Conservation (phyloP, 805 yeast genomes). For the Nadsonia fulvescens region DNA sequence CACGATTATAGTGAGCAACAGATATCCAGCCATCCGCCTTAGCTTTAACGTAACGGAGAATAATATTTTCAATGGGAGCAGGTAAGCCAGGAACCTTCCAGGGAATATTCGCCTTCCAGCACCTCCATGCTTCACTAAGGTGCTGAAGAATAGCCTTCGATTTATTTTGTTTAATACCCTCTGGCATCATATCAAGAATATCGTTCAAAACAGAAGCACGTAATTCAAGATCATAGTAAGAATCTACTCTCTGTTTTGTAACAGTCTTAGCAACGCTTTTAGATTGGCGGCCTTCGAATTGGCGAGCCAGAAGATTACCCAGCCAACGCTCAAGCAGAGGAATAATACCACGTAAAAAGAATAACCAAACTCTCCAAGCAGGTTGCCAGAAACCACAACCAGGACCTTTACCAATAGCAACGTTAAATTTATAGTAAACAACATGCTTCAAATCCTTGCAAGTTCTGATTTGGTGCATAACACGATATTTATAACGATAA, state of each 20-base stretch:
- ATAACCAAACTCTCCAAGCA: slow-evolving; percentile 93
- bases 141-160: slow-evolving; percentile 82
- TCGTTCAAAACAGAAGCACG: slow-evolving; percentile 92
- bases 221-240: slow-evolving; percentile 82
- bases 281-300: slow-evolving; percentile 86
- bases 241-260: slow-evolving; percentile 89
- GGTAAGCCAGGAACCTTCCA: slow-evolving; percentile 98
- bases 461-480: slow-evolving; percentile 94
- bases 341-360: slow-evolving; percentile 75
- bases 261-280: slow-evolving; percentile 86
- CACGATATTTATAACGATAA: slow-evolving; percentile 89
- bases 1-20: slow-evolving; percentile 83
- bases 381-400: slow-evolving; percentile 99
- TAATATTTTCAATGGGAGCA: slow-evolving; percentile 68
- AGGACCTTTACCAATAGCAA: slow-evolving; percentile 87
- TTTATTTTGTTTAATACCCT: slow-evolving; percentile 73
- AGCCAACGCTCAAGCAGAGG: slow-evolving; percentile 92
- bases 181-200: slow-evolving; percentile 93
- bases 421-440: slow-evolving; percentile 69
- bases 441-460: slow-evolving; percentile 92
- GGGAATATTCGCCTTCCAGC: slow-evolving; percentile 98
- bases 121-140: slow-evolving; percentile 95
- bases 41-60: slow-evolving; percentile 77
- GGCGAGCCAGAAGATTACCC: slow-evolving; percentile 77
- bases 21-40: slow-evolving; percentile 96